Evolutionary conservation across 805 yeast genomes (phyloP).

Genomic region (Ogataea neopini): DNA sequence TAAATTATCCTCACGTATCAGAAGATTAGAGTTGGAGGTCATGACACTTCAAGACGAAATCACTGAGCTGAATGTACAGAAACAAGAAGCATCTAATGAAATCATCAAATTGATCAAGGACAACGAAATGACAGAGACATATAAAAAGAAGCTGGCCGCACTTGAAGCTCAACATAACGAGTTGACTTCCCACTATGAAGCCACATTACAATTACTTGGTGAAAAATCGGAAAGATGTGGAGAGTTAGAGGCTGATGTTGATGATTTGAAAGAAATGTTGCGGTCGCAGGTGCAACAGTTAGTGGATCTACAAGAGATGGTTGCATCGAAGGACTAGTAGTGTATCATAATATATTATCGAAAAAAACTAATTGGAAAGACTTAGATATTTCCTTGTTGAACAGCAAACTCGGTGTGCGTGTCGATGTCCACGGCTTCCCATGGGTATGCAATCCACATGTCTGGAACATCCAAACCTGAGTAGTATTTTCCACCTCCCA

Average conservation of each 20-base stretch:
- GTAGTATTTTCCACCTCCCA: conserved; percentile 64
- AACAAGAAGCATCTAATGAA: conserved; percentile 68
- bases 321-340: conserved; percentile 11
- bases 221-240: conserved; percentile 85
- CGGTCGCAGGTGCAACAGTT: conserved; percentile 84
- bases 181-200: conserved; percentile 32
- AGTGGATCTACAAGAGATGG: conserved; percentile 57
- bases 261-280: conserved; percentile 83
- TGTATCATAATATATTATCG: background rate
- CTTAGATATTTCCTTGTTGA: conserved; percentile 60
- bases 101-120: conserved; percentile 58
- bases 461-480: conserved; percentile 78
- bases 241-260: conserved; percentile 85
- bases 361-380: background rate
- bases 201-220: conserved; percentile 71
- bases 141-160: conserved; percentile 28
- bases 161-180: conserved; percentile 21
- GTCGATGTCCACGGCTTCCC: conserved; percentile 86
- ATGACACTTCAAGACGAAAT: conserved; percentile 64
- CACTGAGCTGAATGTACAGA: conserved; percentile 51
- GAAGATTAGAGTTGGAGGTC: conserved; percentile 80
- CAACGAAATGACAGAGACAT: conserved; percentile 45
- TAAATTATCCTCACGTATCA: conserved; percentile 72
- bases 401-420: conserved; percentile 66
- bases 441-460: conserved; percentile 86